Evolutionary conservation across 495 filamentous ascomycete genomes (phyloP).

Genomic region (Apodospora peruviana): DNA sequence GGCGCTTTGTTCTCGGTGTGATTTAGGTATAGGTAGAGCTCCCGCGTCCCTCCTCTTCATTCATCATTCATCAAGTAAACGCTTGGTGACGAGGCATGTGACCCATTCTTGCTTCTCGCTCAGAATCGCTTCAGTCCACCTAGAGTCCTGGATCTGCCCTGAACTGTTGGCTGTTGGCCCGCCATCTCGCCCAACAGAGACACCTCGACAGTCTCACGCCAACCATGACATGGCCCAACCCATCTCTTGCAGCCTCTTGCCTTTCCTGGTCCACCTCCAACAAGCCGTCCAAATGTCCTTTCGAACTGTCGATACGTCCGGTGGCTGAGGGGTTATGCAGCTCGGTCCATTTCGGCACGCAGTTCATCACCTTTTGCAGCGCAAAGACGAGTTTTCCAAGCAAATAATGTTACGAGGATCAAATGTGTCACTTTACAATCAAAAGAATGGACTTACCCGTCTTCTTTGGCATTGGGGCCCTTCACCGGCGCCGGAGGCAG

Average conservation of each 20-base stretch:
- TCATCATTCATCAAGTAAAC: constrained; percentile 3
- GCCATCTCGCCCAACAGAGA: constrained; percentile 6
- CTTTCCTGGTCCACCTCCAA: constrained; percentile 7
- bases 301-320: not conserved
- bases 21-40: constrained; percentile 4
- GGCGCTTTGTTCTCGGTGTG: constrained; percentile 16
- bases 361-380: too few species aligned
- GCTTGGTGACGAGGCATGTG: constrained; percentile 5
- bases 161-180: not conserved
- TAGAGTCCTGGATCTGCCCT: not conserved
- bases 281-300: not conserved
- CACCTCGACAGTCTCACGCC: not conserved
- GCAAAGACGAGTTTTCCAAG: too few species aligned
- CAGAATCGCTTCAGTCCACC: constrained; percentile 5
- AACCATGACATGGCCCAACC: constrained; percentile 4
- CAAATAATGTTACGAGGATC: not conserved
- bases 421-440: constrained; percentile 11
- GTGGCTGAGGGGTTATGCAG: not conserved
- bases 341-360: not conserved
- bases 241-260: constrained; percentile 5
- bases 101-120: constrained; percentile 3
- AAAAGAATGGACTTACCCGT: constrained; percentile 76
- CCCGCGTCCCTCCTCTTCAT: constrained; percentile 22
- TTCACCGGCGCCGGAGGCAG: constrained; percentile 19
- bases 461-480: constrained; percentile 83